Evolutionary conservation across 305 asterid genomes (phyloP).

Genomic region (Rubia balearica): DNA sequence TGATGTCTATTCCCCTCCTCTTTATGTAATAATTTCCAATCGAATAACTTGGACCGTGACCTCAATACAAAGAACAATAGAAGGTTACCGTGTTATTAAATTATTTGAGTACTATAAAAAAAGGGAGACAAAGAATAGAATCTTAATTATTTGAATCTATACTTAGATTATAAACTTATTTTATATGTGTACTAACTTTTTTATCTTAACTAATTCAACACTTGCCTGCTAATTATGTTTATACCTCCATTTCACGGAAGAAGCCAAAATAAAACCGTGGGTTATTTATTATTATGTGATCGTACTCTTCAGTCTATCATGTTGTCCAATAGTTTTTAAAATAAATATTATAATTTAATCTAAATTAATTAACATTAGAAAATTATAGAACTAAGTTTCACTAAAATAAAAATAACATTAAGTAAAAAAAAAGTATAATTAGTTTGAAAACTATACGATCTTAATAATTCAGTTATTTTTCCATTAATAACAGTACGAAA

Average conservation of each 20-base stretch:
- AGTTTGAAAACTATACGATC: too few relatives aligned
- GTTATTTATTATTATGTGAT: background rate
- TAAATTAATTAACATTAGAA: too few relatives aligned
- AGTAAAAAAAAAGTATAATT: too few relatives aligned
- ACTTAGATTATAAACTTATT: background rate
- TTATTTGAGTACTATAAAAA: background rate
- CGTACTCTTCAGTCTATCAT: too few relatives aligned
- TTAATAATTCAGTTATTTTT: too few relatives aligned
- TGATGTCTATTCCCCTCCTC: background rate
- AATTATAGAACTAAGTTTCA: too few relatives aligned
- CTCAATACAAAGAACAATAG: background rate
- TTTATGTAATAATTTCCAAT: constrained; percentile 2
- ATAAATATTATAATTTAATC: too few relatives aligned
- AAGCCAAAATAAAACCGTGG: background rate
- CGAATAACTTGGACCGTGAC: constrained; percentile 9
- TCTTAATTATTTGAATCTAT: background rate
- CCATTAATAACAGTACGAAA: too few relatives aligned
- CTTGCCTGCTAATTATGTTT: constrained; percentile 2
- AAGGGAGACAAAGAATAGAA: constrained; percentile 13
- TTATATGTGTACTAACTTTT: too few relatives aligned
- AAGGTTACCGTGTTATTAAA: background rate
- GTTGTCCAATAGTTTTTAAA: too few relatives aligned
- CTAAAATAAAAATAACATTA: too few relatives aligned
- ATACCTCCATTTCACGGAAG: background rate
- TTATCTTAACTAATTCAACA: background rate